These are phyloP conservation scores for Coprinopsis marcescibilis DNA, from an alignment of 768 basidiomycete genomes.

Conservation along the genomic window DNA sequence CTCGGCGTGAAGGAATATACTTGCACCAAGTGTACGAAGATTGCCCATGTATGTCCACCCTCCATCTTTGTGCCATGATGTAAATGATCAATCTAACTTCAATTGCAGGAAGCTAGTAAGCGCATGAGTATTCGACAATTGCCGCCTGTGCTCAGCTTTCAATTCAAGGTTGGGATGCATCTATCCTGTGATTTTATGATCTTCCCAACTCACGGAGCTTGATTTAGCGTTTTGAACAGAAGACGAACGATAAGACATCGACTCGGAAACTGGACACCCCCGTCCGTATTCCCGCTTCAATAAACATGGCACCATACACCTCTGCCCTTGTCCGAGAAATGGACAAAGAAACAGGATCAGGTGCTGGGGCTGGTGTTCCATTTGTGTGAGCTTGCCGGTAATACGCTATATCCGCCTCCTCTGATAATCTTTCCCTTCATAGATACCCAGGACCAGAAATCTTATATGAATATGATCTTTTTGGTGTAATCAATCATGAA, in stretches of 20 bases:
- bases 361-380: constrained; percentile 21
- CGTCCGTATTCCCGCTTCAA: constrained; percentile 73
- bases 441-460: constrained; percentile 43
- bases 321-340: constrained; percentile 50
- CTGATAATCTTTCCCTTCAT: background rate
- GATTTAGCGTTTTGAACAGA: constrained; percentile 86
- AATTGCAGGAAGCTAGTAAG: constrained; percentile 67
- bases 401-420: background rate
- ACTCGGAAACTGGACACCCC: constrained; percentile 82
- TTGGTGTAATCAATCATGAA: constrained; percentile 92
- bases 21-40: constrained; percentile 76
- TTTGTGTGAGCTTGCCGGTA: constrained; percentile 19
- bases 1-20: constrained; percentile 78
- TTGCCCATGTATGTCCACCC: constrained; percentile 48
- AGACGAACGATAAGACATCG: constrained; percentile 60
- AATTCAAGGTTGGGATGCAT: constrained; percentile 72
- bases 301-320: constrained; percentile 89
- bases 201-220: background rate
- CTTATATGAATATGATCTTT: constrained; percentile 86
- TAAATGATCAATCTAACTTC: constrained; percentile 2
- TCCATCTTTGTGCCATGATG: background rate
- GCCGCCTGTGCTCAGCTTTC: constrained; percentile 87
- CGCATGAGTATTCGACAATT: constrained; percentile 79
- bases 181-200: background rate
- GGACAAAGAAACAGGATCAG: constrained; percentile 36